These are phyloP conservation scores for Phytophthora tentaculata DNA, from an alignment of 352 stramenopile species.

Conservation along the genomic window DNA sequence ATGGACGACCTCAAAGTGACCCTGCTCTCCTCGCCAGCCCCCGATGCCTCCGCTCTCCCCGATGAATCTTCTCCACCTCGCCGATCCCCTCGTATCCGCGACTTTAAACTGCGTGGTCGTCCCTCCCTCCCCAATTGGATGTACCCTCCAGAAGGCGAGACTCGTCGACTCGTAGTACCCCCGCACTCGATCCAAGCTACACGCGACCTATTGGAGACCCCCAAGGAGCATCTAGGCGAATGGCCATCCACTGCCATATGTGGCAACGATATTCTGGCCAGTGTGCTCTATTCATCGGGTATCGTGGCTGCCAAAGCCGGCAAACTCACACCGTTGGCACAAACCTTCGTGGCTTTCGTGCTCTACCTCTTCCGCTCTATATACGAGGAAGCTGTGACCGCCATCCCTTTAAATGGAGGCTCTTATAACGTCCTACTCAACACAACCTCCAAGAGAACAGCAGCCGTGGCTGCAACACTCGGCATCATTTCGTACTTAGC, in stretches of 20 bases:
- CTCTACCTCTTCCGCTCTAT: conserved; percentile 84
- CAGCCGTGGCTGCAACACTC: conserved; percentile 88
- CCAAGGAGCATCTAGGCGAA: conserved; percentile 59
- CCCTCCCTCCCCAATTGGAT: conserved; percentile 44
- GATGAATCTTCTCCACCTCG: conserved; percentile 15
- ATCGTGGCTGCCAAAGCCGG: conserved; percentile 77
- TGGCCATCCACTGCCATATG: conserved; percentile 91
- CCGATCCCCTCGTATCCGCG: conserved; percentile 24
- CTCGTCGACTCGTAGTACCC: conserved; percentile 35
- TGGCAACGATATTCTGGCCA: conserved; percentile 93
- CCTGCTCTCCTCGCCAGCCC: conserved; percentile 38
- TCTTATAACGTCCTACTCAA: conserved; percentile 94
- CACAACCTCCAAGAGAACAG: conserved; percentile 90
- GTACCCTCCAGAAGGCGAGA: conserved; percentile 50
- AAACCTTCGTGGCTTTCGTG: conserved; percentile 78
- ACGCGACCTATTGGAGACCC: conserved; percentile 30
- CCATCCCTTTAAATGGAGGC: conserved; percentile 91
- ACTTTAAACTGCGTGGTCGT: conserved; percentile 25
- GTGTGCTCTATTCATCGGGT: conserved; percentile 82
- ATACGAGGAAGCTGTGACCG: conserved; percentile 92
- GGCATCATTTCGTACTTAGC: conserved; percentile 93
- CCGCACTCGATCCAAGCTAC: conserved; percentile 35
- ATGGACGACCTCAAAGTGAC: conserved; percentile 63
- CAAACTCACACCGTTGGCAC: conserved; percentile 86
- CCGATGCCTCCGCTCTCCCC: conserved; percentile 18